Base-by-base conservation (phyloP, 768 basidiomycete genomes). In the Termitomyces sp. region DNA sequence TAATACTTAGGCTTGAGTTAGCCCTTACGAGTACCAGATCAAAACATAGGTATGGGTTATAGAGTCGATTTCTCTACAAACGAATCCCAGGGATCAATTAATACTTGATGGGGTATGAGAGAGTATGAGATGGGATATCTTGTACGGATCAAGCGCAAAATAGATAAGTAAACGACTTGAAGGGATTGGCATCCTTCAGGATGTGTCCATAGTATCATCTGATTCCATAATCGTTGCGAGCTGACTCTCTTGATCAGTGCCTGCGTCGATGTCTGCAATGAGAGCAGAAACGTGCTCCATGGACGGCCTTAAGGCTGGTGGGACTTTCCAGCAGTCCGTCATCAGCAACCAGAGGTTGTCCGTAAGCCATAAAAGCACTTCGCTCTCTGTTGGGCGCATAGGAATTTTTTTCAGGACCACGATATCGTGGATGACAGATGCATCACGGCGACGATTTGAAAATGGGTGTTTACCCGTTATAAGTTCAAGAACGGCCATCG, bases 401-500 rank as follows among this genome's bases (percentile, higher is more conserved):
- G 84, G 85, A 10, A 65, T 68, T 57, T 72, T 65, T 42, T 71
- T 68, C 37, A 73, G 66, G 3, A 68, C 63, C 1, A 73, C 61
- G 36, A 84, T 72, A 57, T 76, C 74, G 57, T 71, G 72, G 42
- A 84, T 73, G 24, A 86, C 83, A 27, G 74, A 67, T 10, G 79
- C 71, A 61, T 85, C 82, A 20, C 79, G 72, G 61, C 69, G 79
- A 46, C 73, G 73, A 52, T 83, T 73, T 10, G 77, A 66, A 63
- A 79, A 86, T 0, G 85, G 86, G 37, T 66, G 67, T 64, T 80
- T 76, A 29, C 72, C 74, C 5, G 85, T 85, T 32, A 83, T 64
- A 49, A 85, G 75, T 61, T 86, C 85, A 26, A 86, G 72, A 34
- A 82, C 72, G 13, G 80, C 75, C 85, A 86, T 86, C 12, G 77